phyloP scores from a whole-genome alignment of 2,329 filamentous ascomycete genomes.

The Fusarium tupiense region DNA sequence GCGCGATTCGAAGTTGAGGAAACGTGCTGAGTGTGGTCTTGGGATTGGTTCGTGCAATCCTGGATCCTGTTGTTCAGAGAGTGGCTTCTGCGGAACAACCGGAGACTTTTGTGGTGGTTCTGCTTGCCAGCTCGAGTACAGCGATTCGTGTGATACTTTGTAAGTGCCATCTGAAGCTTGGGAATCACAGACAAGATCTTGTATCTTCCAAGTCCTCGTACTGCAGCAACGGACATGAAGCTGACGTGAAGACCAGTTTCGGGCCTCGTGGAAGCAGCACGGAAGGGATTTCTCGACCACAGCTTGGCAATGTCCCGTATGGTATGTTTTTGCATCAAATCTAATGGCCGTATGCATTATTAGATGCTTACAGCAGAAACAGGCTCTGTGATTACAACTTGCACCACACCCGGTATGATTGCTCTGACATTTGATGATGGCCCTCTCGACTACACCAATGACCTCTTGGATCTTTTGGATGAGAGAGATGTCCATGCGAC shows the following conservation, averaged over 20 bases:
- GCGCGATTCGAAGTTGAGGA: constrained; percentile 27
- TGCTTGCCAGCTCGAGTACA: constrained; percentile 52
- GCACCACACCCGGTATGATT: constrained; percentile 48
- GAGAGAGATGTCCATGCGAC: constrained; percentile 49
- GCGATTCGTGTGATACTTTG: constrained; percentile 54
- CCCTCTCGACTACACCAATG: constrained; percentile 53
- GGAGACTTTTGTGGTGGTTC: constrained; percentile 50
- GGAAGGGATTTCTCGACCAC: constrained; percentile 44
- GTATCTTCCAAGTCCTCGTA: background rate
- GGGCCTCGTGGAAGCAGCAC: constrained; percentile 47
- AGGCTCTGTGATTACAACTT: constrained; percentile 50
- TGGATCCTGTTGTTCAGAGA: constrained; percentile 50
- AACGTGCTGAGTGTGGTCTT: constrained; percentile 46
- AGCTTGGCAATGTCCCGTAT: constrained; percentile 50
- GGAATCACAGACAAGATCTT: background rate
- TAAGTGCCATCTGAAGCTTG: constrained; percentile 40
- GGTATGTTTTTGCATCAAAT: constrained; percentile 40
- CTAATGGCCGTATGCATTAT: constrained; percentile 14
- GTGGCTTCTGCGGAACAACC: constrained; percentile 51
- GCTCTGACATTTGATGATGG: constrained; percentile 61
- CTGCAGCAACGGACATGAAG: background rate
- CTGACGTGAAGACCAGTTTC: constrained; percentile 41
- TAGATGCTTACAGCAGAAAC: constrained; percentile 25
- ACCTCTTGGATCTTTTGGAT: constrained; percentile 52
- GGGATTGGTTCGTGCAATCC: constrained; percentile 48